Conservation (phyloP, 164 flowering plant species). For the Platanus orientalis region DNA sequence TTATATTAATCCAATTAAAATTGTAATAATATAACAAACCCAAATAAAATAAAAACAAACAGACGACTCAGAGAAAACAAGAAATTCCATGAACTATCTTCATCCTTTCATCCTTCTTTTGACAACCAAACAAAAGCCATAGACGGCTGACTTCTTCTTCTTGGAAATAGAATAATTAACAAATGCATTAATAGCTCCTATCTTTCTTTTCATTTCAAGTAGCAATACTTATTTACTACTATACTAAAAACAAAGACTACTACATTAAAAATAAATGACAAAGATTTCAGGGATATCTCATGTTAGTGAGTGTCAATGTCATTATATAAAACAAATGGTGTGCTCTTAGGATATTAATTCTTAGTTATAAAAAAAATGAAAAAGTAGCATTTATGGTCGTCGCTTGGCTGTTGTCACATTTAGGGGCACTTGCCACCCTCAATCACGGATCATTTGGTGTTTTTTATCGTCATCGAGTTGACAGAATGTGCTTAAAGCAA, state of each 20-base stretch:
- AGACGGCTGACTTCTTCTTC: conserved; percentile 10
- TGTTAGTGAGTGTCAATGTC: conserved; percentile 49
- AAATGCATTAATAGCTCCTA: neutral
- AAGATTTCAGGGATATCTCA: neutral
- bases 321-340: conserved; percentile 22
- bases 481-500: conserved; percentile 22
- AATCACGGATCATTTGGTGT: conserved; percentile 33
- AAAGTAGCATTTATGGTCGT: conserved; percentile 30
- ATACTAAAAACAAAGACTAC: neutral
- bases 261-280: too few species aligned
- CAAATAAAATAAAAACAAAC: neutral
- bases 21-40: neutral
- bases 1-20: neutral
- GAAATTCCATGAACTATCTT: conserved; percentile 3
- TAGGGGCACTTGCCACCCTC: conserved; percentile 18
- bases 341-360: conserved; percentile 7
- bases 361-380: conserved; percentile 5
- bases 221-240: neutral
- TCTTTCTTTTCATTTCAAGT: neutral
- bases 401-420: conserved; percentile 37
- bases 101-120: conserved; percentile 11
- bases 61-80: neutral
- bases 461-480: conserved; percentile 26
- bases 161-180: conserved; percentile 15
- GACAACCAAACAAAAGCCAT: conserved; percentile 1